Evolutionary conservation across 805 yeast species (phyloP).

Genomic region (Deakozyma indianensis): DNA sequence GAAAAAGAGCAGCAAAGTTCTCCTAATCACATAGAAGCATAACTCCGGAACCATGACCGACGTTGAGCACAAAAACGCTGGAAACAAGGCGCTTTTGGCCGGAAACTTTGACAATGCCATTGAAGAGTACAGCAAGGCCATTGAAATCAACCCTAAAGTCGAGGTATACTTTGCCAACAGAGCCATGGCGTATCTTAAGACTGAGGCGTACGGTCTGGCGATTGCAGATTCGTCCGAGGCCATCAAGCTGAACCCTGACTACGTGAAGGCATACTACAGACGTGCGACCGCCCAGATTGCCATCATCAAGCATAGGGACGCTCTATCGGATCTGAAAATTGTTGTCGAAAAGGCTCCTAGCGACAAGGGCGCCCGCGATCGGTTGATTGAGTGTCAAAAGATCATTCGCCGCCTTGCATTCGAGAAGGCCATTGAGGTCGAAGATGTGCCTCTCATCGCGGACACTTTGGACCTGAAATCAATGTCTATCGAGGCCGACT

Average conservation of each 20-base stretch:
- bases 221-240: slow-evolving; percentile 66
- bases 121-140: slow-evolving; percentile 56
- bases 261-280: slow-evolving; percentile 73
- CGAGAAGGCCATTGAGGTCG: slow-evolving; percentile 73
- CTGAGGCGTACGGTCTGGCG: slow-evolving; percentile 79
- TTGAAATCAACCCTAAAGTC: slow-evolving; percentile 40
- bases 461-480: slow-evolving; percentile 21
- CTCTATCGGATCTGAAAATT: slow-evolving; percentile 50
- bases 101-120: slow-evolving; percentile 52
- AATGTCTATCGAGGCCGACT: slow-evolving; percentile 35
- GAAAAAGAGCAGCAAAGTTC: no score
- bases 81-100: slow-evolving; percentile 49
- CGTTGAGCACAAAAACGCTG: slow-evolving; percentile 38
- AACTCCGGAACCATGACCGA: neutral
- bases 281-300: slow-evolving; percentile 75
- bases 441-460: slow-evolving; percentile 39
- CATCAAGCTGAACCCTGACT: slow-evolving; percentile 46
- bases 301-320: slow-evolving; percentile 57
- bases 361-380: slow-evolving; percentile 52
- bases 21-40: no score
- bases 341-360: slow-evolving; percentile 51
- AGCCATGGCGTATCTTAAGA: slow-evolving; percentile 77
- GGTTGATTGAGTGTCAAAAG: slow-evolving; percentile 47
- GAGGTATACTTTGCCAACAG: slow-evolving; percentile 71
- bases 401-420: slow-evolving; percentile 63